These are phyloP conservation scores for Populus tremula DNA, from an alignment of 345 rosid genomes.

Conservation along the genomic window DNA sequence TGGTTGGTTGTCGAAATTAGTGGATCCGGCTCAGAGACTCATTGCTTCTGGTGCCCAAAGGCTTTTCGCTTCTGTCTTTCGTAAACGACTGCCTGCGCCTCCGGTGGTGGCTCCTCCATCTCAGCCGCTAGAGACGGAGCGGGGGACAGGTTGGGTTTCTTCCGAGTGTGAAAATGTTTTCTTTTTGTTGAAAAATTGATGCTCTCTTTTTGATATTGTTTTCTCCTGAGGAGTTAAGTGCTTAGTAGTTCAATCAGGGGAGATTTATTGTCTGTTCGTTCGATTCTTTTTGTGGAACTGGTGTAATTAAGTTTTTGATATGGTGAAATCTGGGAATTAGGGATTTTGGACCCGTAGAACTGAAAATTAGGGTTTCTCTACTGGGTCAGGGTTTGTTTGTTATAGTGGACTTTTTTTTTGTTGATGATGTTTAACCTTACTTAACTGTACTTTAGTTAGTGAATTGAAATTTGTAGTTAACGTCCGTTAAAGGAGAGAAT, in stretches of 20 bases:
- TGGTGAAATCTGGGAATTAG: neutral
- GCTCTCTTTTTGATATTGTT: neutral
- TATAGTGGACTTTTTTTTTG: neutral
- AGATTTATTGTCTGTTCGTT: neutral
- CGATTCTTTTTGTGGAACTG: neutral
- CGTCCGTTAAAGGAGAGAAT: neutral
- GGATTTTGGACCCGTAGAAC: neutral
- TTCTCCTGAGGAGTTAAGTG: neutral
- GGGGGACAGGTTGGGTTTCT: constrained; percentile 36
- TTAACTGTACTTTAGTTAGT: neutral
- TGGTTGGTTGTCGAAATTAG: constrained; percentile 81
- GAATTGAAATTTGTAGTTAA: neutral
- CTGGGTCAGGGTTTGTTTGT: neutral
- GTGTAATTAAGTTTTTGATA: neutral
- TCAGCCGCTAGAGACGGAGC: constrained; percentile 44
- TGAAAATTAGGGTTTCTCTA: neutral
- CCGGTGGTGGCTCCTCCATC: constrained; percentile 21
- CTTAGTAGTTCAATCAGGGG: too few relatives aligned
- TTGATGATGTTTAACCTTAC: neutral
- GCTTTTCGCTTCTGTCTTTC: constrained; percentile 69
- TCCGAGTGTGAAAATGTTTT: neutral
- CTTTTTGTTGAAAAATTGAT: neutral
- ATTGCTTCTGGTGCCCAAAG: constrained; percentile 70
- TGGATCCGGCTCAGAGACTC: constrained; percentile 89
- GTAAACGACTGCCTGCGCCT: constrained; percentile 62